Evolutionary conservation across 2,329 filamentous ascomycete genomes (phyloP).

Genomic region (Penicillium sp.): DNA sequence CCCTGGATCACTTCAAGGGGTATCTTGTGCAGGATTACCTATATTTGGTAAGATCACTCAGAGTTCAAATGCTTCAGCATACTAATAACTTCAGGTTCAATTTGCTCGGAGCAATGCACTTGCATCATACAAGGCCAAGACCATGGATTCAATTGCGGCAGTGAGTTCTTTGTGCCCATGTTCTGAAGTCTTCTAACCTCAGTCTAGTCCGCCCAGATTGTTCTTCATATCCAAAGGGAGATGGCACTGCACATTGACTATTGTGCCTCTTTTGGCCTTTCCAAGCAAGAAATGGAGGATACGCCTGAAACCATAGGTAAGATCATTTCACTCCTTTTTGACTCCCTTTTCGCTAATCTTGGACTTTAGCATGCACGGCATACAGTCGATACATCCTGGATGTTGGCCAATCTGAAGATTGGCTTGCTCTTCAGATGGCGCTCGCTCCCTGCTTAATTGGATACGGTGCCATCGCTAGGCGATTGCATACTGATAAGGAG

Average conservation of each 20-base stretch:
- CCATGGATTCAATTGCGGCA: constrained; percentile 69
- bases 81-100: constrained; percentile 62
- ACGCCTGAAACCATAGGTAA: constrained; percentile 74
- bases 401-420: constrained; percentile 83
- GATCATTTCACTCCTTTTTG: background rate
- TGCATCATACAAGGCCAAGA: constrained; percentile 79
- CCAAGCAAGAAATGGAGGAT: constrained; percentile 69
- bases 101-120: constrained; percentile 86
- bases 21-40: constrained; percentile 93
- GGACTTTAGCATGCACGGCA: constrained; percentile 66
- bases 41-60: constrained; percentile 64
- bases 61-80: background rate
- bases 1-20: constrained; percentile 75
- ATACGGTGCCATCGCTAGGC: constrained; percentile 75
- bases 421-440: constrained; percentile 80
- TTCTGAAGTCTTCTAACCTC: background rate
- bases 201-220: constrained; percentile 64
- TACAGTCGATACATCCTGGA: constrained; percentile 88
- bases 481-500: constrained; percentile 65
- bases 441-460: constrained; percentile 88
- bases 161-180: constrained; percentile 48
- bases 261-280: constrained; percentile 77
- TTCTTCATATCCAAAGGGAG: constrained; percentile 76
- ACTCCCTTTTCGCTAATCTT: background rate
- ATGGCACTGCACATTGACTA: constrained; percentile 80